A percentile compares a stretch with the other conserved stretches of the same genome.
These are phyloP conservation scores for Hortiboletus flavorubellus DNA, from an alignment of 768 basidiomycete species.

Conservation along the genomic window DNA sequence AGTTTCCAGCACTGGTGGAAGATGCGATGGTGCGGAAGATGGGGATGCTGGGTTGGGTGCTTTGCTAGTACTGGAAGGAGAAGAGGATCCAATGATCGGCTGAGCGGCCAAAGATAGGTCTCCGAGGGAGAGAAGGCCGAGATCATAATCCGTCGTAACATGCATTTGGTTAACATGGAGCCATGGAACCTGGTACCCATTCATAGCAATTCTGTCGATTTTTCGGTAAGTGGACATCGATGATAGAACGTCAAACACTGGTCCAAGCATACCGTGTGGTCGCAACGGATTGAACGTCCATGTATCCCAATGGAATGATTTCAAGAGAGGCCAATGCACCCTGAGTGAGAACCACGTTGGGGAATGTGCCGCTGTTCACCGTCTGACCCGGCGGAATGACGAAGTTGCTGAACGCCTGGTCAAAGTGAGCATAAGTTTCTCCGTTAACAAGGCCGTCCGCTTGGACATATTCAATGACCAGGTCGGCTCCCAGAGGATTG, in stretches of 20 bases:
- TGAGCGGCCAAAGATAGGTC: conserved; percentile 20
- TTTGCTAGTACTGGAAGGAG: background rate
- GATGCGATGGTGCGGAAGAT: background rate
- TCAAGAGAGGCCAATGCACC: conserved; percentile 54
- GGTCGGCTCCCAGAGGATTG: conserved; percentile 57
- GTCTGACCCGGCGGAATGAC: conserved; percentile 55
- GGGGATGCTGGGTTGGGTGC: background rate
- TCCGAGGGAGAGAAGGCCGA: conserved; percentile 11
- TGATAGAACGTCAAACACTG: background rate
- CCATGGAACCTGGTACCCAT: conserved; percentile 66
- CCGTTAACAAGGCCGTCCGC: conserved; percentile 52
- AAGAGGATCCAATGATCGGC: conserved; percentile 4
- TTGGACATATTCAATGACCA: conserved; percentile 57
- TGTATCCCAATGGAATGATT: conserved; percentile 51
- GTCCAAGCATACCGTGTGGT: conserved; percentile 36
- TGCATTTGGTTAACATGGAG: conserved; percentile 51
- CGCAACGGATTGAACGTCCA: conserved; percentile 52
- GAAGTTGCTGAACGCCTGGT: conserved; percentile 51
- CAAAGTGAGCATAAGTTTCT: conserved; percentile 55
- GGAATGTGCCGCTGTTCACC: conserved; percentile 57
- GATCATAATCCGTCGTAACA: conserved; percentile 50
- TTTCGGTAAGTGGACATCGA: background rate
- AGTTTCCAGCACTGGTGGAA: conserved; percentile 1
- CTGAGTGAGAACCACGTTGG: conserved; percentile 55
- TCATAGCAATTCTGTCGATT: conserved; percentile 39